Conservation (phyloP, 2,329 filamentous ascomycete genomes). For the Fusarium compactum region DNA sequence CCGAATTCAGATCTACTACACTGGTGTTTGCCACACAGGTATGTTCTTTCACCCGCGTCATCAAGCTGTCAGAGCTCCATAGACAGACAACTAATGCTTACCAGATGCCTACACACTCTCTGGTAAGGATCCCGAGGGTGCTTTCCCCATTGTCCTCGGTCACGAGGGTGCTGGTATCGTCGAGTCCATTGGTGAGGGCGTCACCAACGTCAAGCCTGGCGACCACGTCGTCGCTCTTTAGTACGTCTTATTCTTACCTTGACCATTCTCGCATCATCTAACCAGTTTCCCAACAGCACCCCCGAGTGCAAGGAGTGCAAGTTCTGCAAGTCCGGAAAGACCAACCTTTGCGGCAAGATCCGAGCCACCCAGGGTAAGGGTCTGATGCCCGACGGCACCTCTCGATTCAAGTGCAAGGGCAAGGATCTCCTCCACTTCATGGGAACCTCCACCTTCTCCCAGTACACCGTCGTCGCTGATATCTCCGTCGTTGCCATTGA, state of each 20-base stretch:
- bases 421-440: conserved; percentile 98
- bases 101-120: conserved; percentile 92
- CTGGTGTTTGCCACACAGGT: conserved; percentile 98
- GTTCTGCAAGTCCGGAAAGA: conserved; percentile 99
- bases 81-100: conserved; percentile 28
- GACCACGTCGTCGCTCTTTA: conserved; percentile 93
- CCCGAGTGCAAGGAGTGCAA: conserved; percentile 98
- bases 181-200: conserved; percentile 93
- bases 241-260: conserved; percentile 59
- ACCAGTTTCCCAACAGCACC: conserved; percentile 68
- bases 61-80: conserved; percentile 5
- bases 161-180: conserved; percentile 94
- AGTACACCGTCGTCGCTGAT: conserved; percentile 98
- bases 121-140: conserved; percentile 96
- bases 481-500: conserved; percentile 97
- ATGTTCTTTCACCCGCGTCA: conserved; percentile 44
- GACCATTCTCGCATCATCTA: neutral
- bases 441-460: conserved; percentile 98
- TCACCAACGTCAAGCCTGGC: conserved; percentile 92
- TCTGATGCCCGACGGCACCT: conserved; percentile 97
- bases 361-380: conserved; percentile 95
- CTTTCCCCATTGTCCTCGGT: conserved; percentile 88
- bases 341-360: conserved; percentile 99
- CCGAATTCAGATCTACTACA: conserved; percentile 96
- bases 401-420: conserved; percentile 93